phyloP scores from a whole-genome alignment of 208 protist genomes.

The Porcisia deanei region DNA sequence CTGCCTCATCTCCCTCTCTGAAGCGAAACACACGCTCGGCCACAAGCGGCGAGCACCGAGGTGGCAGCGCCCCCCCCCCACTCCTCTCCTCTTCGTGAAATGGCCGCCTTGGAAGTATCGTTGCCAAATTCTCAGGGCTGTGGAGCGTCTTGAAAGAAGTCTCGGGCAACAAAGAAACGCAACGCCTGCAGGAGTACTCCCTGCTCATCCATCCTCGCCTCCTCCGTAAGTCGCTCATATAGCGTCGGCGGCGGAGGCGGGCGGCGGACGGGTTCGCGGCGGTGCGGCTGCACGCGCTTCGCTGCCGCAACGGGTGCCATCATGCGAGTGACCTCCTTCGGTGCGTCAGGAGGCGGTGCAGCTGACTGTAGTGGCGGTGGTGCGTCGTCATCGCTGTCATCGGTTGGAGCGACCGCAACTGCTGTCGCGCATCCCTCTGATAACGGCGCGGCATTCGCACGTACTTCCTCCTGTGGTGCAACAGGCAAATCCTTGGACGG shows the following conservation, averaged over 20 bases:
- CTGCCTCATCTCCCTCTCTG: not conserved
- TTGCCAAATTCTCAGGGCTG: not conserved
- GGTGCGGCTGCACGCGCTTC: slow-evolving; percentile 22
- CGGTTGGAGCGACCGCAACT: not conserved
- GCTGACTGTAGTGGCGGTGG: slow-evolving; percentile 42
- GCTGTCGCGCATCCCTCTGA: not conserved
- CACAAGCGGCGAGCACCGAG: not conserved
- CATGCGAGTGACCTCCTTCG: slow-evolving; percentile 50
- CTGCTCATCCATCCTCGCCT: slow-evolving; percentile 62
- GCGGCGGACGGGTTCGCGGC: slow-evolving; percentile 19
- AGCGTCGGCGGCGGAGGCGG: slow-evolving; percentile 45
- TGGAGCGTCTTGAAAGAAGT: slow-evolving; percentile 58
- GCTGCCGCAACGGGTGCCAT: slow-evolving; percentile 73
- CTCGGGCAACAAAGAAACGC: slow-evolving; percentile 72
- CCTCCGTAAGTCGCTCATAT: slow-evolving; percentile 78
- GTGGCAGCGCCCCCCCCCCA: not conserved
- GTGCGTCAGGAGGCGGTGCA: slow-evolving; percentile 1
- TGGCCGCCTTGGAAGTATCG: not conserved
- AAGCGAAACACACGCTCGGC: not conserved
- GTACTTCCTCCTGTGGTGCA: not conserved
- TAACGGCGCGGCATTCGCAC: not conserved
- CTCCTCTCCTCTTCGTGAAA: not conserved
- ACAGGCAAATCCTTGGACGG: not conserved
- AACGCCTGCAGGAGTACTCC: slow-evolving; percentile 83
- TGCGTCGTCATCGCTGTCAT: slow-evolving; percentile 31